These are phyloP conservation scores for Schizosaccharomyces osmophilus DNA, from an alignment of 805 yeast species.

Conservation along the genomic window DNA sequence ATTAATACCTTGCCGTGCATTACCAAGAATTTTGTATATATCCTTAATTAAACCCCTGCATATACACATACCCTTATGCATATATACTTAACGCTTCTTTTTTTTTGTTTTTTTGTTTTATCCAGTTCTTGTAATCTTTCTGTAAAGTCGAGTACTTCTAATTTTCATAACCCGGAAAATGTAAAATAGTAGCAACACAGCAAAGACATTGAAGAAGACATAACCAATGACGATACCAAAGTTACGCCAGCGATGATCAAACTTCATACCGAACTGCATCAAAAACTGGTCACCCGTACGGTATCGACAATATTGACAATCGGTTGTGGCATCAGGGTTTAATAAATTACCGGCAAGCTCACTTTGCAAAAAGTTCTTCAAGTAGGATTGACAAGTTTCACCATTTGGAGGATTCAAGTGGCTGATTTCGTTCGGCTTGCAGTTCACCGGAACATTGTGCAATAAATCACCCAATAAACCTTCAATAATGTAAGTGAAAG, in stretches of 20 bases:
- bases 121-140: background rate
- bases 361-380: conserved; percentile 19
- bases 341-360: conserved; percentile 30
- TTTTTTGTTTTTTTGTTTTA: background rate
- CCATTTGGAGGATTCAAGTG: conserved; percentile 32
- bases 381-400: conserved; percentile 36
- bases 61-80: background rate
- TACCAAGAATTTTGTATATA: too few relatives aligned
- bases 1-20: too few relatives aligned
- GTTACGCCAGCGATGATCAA: conserved; percentile 40
- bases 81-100: background rate
- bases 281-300: conserved; percentile 17
- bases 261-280: conserved; percentile 16
- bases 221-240: conserved; percentile 29
- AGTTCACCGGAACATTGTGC: conserved; percentile 28
- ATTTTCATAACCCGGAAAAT: background rate
- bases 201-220: conserved; percentile 18
- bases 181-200: conserved; percentile 17
- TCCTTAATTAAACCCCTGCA: background rate
- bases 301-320: conserved; percentile 21
- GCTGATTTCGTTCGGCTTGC: conserved; percentile 26
- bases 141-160: background rate
- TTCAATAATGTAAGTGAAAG: conserved; percentile 42
- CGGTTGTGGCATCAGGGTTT: conserved; percentile 23
- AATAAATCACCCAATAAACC: conserved; percentile 25